Conservation (phyloP, 2,329 filamentous ascomycete species). For the Pestalotiopsis sp. region DNA sequence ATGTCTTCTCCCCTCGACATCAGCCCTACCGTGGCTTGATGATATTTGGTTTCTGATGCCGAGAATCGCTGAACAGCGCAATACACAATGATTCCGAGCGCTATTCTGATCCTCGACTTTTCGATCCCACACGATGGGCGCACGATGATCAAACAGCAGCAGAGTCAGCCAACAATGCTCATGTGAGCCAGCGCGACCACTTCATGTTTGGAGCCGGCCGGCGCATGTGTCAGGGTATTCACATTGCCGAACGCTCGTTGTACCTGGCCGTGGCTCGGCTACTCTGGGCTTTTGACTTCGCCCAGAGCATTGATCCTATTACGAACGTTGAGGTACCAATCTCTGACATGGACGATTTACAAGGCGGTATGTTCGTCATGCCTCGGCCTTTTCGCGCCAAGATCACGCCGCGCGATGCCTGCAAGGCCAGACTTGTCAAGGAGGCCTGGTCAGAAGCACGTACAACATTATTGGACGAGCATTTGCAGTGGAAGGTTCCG, state of each 20-base stretch:
- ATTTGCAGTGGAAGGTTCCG: too few species aligned
- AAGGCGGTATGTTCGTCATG: slow-evolving; percentile 14
- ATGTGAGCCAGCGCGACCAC: slow-evolving; percentile 46
- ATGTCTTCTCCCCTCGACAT: slow-evolving; percentile 25
- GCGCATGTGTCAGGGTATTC: slow-evolving; percentile 56
- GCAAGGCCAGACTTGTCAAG: too few species aligned
- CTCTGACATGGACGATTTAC: slow-evolving; percentile 12
- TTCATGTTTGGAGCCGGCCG: slow-evolving; percentile 57
- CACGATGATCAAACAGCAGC: slow-evolving; percentile 22
- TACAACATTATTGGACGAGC: too few species aligned
- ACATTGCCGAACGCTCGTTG: slow-evolving; percentile 49
- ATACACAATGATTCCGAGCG: slow-evolving; percentile 40
- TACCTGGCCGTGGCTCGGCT: slow-evolving; percentile 47
- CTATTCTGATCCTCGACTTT: slow-evolving; percentile 37
- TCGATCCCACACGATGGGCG: slow-evolving; percentile 35
- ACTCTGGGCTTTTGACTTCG: slow-evolving; percentile 44
- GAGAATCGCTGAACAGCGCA: too few species aligned
- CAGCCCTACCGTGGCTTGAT: too few species aligned
- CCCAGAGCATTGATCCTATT: slow-evolving; percentile 16
- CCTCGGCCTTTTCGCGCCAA: slow-evolving; percentile 13
- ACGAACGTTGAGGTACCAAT: slow-evolving; percentile 26
- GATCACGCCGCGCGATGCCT: too few species aligned
- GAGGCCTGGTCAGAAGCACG: too few species aligned
- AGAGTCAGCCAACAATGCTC: slow-evolving; percentile 31
- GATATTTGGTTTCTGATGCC: too few species aligned